phyloP scores from a whole-genome alignment of 202 grass and related monocot genomes.

The Dendrocalamus latiflorus region DNA sequence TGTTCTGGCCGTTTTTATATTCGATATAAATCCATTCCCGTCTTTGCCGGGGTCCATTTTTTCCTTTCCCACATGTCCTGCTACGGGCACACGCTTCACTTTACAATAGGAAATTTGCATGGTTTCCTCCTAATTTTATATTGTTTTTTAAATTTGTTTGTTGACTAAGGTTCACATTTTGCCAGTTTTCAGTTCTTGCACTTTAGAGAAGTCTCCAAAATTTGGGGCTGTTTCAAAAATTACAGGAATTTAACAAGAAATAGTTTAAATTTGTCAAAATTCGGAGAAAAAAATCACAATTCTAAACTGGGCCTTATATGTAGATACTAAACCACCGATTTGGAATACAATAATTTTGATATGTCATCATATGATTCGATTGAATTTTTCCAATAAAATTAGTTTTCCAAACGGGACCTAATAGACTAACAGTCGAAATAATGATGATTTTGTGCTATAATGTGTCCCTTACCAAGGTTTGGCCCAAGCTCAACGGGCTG shows the following conservation, averaged over 20 bases:
- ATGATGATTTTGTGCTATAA: too few relatives aligned
- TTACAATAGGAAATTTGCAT: constrained; percentile 5
- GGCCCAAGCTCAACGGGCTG: neutral
- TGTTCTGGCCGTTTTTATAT: constrained; percentile 28
- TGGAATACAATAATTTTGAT: too few relatives aligned
- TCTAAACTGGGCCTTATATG: too few relatives aligned
- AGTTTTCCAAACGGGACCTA: too few relatives aligned
- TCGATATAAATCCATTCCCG: constrained; percentile 36
- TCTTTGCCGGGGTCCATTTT: constrained; percentile 30
- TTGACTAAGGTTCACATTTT: constrained; percentile 19
- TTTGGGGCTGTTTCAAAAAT: too few relatives aligned
- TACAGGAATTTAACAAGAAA: too few relatives aligned
- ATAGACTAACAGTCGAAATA: too few relatives aligned
- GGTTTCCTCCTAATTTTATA: neutral
- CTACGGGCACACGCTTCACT: constrained; percentile 25
- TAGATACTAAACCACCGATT: too few relatives aligned
- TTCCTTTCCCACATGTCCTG: constrained; percentile 36
- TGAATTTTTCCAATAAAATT: too few relatives aligned
- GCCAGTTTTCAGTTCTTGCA: neutral
- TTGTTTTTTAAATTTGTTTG: neutral
- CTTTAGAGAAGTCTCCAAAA: neutral
- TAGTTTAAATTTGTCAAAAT: too few relatives aligned
- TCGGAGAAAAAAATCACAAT: too few relatives aligned
- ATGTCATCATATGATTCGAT: too few relatives aligned
- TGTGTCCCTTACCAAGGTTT: neutral